Conservation (phyloP, 1,284 basidiomycete genomes). For the Ceratobasidium sp. region DNA sequence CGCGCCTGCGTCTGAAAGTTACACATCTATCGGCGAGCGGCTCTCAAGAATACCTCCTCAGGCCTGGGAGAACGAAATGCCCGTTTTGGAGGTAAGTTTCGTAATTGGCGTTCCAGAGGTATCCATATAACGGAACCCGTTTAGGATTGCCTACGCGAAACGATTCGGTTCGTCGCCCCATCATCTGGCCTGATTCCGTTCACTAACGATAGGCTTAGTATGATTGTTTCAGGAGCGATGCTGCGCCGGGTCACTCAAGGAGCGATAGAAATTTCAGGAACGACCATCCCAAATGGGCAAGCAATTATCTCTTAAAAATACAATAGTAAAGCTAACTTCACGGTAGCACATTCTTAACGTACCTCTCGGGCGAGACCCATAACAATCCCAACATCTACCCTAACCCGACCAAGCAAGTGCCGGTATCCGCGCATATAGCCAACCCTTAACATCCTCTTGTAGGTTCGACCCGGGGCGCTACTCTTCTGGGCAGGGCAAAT, state of each 20-base stretch:
- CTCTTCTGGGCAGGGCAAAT: constrained; percentile 27
- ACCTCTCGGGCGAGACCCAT: constrained; percentile 21
- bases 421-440: constrained; percentile 2
- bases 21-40: background rate
- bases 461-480: constrained; percentile 25
- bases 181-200: background rate
- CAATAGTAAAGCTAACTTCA: too few species aligned
- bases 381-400: constrained; percentile 31
- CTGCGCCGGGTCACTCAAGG: constrained; percentile 26
- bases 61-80: constrained; percentile 36
- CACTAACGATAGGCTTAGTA: background rate
- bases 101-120: too few species aligned
- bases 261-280: constrained; percentile 21
- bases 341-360: constrained; percentile 17
- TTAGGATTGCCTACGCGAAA: constrained; percentile 28
- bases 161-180: constrained; percentile 14
- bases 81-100: constrained; percentile 17
- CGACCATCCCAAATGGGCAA: constrained; percentile 28
- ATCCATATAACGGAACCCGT: background rate
- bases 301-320: background rate
- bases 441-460: too few species aligned
- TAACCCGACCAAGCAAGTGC: constrained; percentile 15
- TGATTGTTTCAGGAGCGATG: constrained; percentile 11
- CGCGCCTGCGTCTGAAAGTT: background rate
- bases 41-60: constrained; percentile 14